A percentile compares a stretch with the other conserved stretches of the same genome.
These are phyloP conservation scores for Neoboletus magnificus DNA, from an alignment of 768 basidiomycete species.

Conservation along the genomic window DNA sequence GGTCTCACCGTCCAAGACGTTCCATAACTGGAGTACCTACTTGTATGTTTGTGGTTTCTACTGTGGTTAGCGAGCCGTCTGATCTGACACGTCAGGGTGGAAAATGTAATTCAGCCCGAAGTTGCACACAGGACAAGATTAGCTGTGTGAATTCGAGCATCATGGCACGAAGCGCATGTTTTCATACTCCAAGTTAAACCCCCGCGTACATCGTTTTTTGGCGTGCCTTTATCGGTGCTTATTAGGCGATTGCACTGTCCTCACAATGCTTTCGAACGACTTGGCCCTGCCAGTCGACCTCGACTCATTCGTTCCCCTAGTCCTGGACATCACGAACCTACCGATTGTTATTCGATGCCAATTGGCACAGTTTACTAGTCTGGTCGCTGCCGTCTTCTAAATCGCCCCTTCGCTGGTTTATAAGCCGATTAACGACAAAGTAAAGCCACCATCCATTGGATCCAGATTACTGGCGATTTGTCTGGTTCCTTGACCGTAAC, in stretches of 20 bases:
- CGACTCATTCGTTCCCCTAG: neutral
- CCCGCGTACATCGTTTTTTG: neutral
- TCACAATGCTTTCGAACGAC: slow-evolving; percentile 1
- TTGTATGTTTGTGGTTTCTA: neutral
- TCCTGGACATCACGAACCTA: neutral
- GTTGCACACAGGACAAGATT: neutral
- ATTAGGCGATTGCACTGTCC: neutral
- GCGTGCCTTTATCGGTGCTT: slow-evolving; percentile 1
- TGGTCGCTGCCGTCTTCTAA: neutral
- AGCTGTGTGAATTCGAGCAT: neutral
- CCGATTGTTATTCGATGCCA: neutral
- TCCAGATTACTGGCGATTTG: neutral
- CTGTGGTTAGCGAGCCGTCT: neutral
- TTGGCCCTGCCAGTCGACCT: neutral
- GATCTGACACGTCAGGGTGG: neutral
- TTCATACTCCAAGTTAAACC: neutral
- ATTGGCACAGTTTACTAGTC: neutral
- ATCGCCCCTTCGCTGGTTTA: neutral
- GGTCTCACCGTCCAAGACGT: slow-evolving; percentile 1
- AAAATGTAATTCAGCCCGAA: neutral
- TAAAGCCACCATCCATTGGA: neutral
- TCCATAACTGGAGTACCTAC: neutral
- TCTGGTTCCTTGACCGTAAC: neutral
- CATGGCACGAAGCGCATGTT: slow-evolving; percentile 10
- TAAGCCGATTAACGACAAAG: neutral